Conservation (phyloP, 495 filamentous ascomycete species). For the Copromyces sp. region DNA sequence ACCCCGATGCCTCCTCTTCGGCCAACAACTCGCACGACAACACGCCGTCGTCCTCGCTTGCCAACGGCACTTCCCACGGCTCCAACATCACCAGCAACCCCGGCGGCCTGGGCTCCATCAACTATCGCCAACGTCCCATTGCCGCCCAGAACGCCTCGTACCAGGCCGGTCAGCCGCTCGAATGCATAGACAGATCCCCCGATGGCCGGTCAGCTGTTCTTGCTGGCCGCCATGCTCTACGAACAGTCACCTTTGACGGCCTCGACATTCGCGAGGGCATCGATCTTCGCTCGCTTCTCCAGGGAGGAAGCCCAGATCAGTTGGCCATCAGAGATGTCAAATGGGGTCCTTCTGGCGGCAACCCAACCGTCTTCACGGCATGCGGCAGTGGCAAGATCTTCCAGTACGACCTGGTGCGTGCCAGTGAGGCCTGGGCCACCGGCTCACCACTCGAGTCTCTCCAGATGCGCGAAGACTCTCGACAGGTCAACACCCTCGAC, state of each 20-base stretch:
- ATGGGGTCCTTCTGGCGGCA: constrained; percentile 51
- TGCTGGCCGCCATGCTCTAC: constrained; percentile 74
- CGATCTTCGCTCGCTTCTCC: constrained; percentile 70
- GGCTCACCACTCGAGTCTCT: constrained; percentile 59
- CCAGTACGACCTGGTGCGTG: constrained; percentile 69
- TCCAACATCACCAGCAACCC: constrained; percentile 29
- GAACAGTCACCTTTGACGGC: constrained; percentile 65
- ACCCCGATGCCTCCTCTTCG: constrained; percentile 14
- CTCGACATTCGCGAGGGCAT: constrained; percentile 62
- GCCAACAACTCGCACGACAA: constrained; percentile 22
- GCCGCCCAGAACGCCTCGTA: constrained; percentile 66
- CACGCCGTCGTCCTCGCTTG: constrained; percentile 1
- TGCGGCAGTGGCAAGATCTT: constrained; percentile 80
- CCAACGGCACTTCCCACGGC: constrained; percentile 3
- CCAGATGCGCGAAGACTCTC: constrained; percentile 65
- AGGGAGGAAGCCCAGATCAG: constrained; percentile 62
- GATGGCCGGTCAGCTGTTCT: constrained; percentile 67
- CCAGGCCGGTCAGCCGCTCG: constrained; percentile 60
- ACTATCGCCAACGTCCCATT: constrained; percentile 41
- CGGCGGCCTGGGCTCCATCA: constrained; percentile 2
- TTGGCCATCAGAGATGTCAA: constrained; percentile 76
- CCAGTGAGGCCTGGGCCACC: constrained; percentile 13
- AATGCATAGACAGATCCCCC: constrained; percentile 68
- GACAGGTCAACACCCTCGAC: constrained; percentile 85
- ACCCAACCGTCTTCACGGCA: constrained; percentile 63